Evolutionary conservation across 805 yeast species (phyloP).

Genomic region (Brettanomyces custersianus): DNA sequence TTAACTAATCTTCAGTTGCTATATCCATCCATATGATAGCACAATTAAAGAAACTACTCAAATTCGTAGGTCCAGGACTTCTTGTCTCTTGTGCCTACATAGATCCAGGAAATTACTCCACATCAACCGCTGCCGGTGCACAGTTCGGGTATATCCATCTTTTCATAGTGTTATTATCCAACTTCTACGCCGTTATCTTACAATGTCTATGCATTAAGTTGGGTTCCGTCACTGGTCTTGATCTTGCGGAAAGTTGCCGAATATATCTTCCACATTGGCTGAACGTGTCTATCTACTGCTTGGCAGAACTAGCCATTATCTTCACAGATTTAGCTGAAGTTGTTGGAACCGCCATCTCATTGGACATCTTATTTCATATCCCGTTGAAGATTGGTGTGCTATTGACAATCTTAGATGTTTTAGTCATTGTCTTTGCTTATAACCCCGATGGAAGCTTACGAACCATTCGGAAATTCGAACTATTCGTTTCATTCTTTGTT

Average conservation of each 20-base stretch:
- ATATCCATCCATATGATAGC: constrained; percentile 4
- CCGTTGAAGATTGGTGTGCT: constrained; percentile 72
- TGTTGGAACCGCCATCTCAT: constrained; percentile 84
- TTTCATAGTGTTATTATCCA: constrained; percentile 67
- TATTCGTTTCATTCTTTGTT: constrained; percentile 64
- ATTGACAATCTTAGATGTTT: constrained; percentile 73
- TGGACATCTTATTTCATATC: constrained; percentile 65
- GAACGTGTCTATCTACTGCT: constrained; percentile 51
- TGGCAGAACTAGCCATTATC: constrained; percentile 81
- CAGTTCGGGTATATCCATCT: constrained; percentile 63
- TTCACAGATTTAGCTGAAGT: constrained; percentile 94
- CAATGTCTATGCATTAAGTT: constrained; percentile 79
- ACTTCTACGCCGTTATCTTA: constrained; percentile 71
- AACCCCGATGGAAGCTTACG: constrained; percentile 68
- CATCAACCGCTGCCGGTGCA: constrained; percentile 86
- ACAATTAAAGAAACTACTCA: constrained; percentile 38
- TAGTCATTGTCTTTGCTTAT: constrained; percentile 70
- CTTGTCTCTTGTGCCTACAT: constrained; percentile 86
- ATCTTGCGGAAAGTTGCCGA: constrained; percentile 78
- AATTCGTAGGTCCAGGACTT: constrained; percentile 81
- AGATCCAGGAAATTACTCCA: constrained; percentile 91
- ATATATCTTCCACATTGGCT: constrained; percentile 59
- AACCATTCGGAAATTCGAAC: constrained; percentile 69
- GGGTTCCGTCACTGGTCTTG: constrained; percentile 86
- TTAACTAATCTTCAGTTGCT: too few species aligned